Evolutionary conservation across 1,284 basidiomycete species (phyloP), one percentile per base, ranked within the genome.

Genomic region (Ceratobasidium sp.): DNA sequence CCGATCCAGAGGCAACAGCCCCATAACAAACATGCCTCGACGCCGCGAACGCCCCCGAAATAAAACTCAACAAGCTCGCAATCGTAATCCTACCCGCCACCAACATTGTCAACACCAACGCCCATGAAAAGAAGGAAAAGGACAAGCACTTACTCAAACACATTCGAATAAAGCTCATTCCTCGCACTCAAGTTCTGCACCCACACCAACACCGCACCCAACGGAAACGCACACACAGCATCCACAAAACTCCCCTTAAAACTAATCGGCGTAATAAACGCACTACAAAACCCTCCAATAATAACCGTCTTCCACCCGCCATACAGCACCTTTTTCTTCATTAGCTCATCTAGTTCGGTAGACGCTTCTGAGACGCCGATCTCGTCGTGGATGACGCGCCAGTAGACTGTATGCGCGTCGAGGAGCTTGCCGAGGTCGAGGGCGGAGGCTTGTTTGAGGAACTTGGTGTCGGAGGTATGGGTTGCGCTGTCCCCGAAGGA

Each of bases 321-420:
- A 79, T 95, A 95, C 66, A 88, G 79, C 33, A 88, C 87, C 57
- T 85, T 86, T 74, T 82, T 82, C 75, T 86, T 87, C 96, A 97
- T 97, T 60, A 97, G 84, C 56, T 84, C 81, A 80, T 96, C 94
- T 15, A 97, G 86, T 75, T 90, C 88, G 36, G 85, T 83, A 2
- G 89, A 91, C 1, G 95, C 96, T 54, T 93, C 91, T 17, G 91
- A 90, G 36, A 96, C 95, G 0, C 91, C 92, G 73, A 95, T 86
- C 73, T 91, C 88, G 82, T 97, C 95, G 80, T 96, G 93, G 47
- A 96, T 95, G 77, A 97, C 93, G 87, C 91, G 75, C 93, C 93
- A 96, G 81, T 95, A 96, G 53, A 96, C 83, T 74, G 86, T 82
- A 81, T 96, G 93, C 50, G 92, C 91, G 67, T 91, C 89, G 7